Conservation (phyloP, 2,329 filamentous ascomycete genomes). For the Ceratocystis papillata region DNA sequence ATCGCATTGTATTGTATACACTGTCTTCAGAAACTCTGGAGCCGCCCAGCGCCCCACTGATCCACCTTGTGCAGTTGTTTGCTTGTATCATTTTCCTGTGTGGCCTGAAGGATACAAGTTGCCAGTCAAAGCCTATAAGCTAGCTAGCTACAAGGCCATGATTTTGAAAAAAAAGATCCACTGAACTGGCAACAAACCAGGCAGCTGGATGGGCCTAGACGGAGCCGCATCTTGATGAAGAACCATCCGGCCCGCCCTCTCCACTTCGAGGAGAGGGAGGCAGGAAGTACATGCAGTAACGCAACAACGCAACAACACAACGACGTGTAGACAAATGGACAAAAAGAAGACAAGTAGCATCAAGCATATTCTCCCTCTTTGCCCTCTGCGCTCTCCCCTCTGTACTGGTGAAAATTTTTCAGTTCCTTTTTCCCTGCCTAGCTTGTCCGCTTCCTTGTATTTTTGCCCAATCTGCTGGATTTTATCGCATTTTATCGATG, state of each 20-base stretch:
- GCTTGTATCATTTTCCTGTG: background rate
- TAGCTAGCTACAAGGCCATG: background rate
- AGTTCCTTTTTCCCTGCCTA: background rate
- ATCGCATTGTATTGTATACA: background rate
- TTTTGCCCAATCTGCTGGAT: background rate
- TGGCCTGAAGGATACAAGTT: background rate
- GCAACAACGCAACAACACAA: background rate
- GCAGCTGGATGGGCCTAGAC: background rate
- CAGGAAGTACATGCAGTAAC: background rate
- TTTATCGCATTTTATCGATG: constrained; percentile 17
- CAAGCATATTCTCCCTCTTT: background rate
- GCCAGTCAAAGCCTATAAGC: no score
- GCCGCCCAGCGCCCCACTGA: constrained; percentile 7
- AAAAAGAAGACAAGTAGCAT: constrained; percentile 5
- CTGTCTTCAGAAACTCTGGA: background rate
- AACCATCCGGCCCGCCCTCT: background rate
- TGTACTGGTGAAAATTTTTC: background rate
- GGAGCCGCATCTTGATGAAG: background rate
- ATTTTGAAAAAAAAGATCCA: background rate
- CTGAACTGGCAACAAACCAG: background rate
- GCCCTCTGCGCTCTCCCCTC: background rate
- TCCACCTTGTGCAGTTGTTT: background rate
- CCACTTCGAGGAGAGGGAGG: background rate
- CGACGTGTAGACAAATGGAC: background rate
- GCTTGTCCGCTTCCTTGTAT: background rate